These are phyloP conservation scores for Rehmannia glutinosa DNA, from an alignment of 257 asterid genomes.

Conservation along the genomic window DNA sequence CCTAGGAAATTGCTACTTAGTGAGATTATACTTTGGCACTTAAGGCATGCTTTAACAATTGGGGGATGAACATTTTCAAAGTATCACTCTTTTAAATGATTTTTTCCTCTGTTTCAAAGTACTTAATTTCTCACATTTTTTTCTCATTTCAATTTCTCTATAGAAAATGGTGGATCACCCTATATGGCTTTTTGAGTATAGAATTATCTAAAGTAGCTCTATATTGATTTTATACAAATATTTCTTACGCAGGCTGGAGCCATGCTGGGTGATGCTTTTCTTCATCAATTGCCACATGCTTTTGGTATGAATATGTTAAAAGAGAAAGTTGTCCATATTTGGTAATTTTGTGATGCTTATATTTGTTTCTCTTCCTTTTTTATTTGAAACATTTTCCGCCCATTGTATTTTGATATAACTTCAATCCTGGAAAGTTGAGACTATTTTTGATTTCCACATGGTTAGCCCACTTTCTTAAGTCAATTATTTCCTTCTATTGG, in stretches of 20 bases:
- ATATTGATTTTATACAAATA: conserved; percentile 16
- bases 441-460: background rate
- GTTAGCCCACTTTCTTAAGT: too few species aligned
- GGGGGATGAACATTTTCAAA: background rate
- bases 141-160: background rate
- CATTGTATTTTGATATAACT: background rate
- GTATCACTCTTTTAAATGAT: background rate
- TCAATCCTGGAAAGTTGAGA: background rate
- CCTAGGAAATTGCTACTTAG: background rate
- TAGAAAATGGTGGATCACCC: conserved; percentile 7
- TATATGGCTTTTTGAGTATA: background rate
- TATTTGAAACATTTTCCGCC: background rate
- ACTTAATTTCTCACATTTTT: background rate
- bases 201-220: background rate
- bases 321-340: background rate
- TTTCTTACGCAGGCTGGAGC: conserved; percentile 84
- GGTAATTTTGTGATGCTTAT: background rate
- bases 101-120: background rate
- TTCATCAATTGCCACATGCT: conserved; percentile 98
- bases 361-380: background rate
- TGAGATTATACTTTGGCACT: background rate
- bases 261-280: conserved; percentile 98
- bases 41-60: background rate
- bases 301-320: conserved; percentile 52
- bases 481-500: too few species aligned